A percentile compares a stretch with the other conserved stretches of the same genome.
Evolutionary conservation across 331 rosid genomes (phyloP).

Genomic region (Arachis monticola): DNA sequence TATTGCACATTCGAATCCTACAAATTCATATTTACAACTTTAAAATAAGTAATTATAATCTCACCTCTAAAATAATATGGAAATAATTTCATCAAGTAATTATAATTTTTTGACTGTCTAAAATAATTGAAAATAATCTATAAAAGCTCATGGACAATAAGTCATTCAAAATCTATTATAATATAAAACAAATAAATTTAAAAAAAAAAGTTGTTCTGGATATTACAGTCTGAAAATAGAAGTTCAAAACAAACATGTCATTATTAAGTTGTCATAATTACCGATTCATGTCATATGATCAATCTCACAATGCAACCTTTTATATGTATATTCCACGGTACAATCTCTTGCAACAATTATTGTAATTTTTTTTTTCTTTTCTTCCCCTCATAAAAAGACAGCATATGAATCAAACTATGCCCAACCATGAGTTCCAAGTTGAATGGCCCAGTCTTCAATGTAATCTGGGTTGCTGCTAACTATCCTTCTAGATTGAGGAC

Average conservation of each 20-base stretch:
- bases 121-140: no score
- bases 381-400: not conserved
- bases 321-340: not conserved
- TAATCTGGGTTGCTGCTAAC: conserved; percentile 50
- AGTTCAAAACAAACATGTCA: conserved; percentile 31
- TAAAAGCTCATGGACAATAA: not conserved
- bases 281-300: conserved; percentile 17
- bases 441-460: conserved; percentile 77
- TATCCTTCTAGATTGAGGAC: conserved; percentile 47
- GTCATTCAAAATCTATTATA: not conserved
- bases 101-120: no score
- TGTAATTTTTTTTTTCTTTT: not conserved
- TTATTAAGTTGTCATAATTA: conserved; percentile 37
- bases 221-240: conserved; percentile 23
- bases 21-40: no score
- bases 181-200: not conserved
- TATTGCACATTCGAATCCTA: no score
- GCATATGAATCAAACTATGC: conserved; percentile 46
- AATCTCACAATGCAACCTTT: conserved; percentile 7
- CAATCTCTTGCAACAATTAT: not conserved
- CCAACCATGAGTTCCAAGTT: conserved; percentile 70
- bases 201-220: not conserved
- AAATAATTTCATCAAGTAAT: no score
- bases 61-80: no score
- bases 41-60: no score